Evolutionary conservation across 768 basidiomycete genomes (phyloP).

Genomic region (Boletus barrowsii): DNA sequence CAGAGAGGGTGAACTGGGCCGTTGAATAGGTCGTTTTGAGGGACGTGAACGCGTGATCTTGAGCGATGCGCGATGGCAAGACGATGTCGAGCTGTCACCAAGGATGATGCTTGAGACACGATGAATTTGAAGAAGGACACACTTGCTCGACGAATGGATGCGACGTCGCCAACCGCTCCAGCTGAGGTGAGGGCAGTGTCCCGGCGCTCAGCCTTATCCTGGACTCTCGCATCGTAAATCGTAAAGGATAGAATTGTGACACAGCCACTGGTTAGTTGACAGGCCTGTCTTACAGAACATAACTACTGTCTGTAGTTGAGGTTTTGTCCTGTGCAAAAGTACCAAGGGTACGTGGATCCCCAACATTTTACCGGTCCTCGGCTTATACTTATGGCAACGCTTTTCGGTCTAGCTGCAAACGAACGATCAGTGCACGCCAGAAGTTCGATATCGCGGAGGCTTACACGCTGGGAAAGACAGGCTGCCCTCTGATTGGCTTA

Average conservation of each 20-base stretch:
- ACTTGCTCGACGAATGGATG: slow-evolving; percentile 57
- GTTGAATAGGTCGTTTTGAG: slow-evolving; percentile 46
- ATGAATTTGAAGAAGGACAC: slow-evolving; percentile 14
- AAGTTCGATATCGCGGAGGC: too few relatives aligned
- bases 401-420: too few relatives aligned
- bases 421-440: too few relatives aligned
- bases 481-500: too few relatives aligned
- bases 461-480: too few relatives aligned
- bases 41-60: slow-evolving; percentile 39
- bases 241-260: background rate
- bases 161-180: slow-evolving; percentile 35
- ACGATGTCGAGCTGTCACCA: slow-evolving; percentile 56
- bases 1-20: slow-evolving; percentile 41
- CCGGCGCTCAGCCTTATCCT: slow-evolving; percentile 20
- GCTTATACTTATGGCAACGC: too few relatives aligned
- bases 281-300: too few relatives aligned
- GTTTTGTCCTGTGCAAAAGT: too few relatives aligned
- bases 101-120: slow-evolving; percentile 1
- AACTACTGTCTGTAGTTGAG: too few relatives aligned
- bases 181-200: slow-evolving; percentile 23
- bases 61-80: slow-evolving; percentile 44
- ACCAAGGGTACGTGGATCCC: too few relatives aligned
- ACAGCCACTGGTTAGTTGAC: slow-evolving; percentile 21
- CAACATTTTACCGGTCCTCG: too few relatives aligned
- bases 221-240: slow-evolving; percentile 14